Evolutionary conservation across 768 basidiomycete genomes (phyloP), one percentile per base, ranked within the genome.

Genomic region (Thelephora ganbajun): DNA sequence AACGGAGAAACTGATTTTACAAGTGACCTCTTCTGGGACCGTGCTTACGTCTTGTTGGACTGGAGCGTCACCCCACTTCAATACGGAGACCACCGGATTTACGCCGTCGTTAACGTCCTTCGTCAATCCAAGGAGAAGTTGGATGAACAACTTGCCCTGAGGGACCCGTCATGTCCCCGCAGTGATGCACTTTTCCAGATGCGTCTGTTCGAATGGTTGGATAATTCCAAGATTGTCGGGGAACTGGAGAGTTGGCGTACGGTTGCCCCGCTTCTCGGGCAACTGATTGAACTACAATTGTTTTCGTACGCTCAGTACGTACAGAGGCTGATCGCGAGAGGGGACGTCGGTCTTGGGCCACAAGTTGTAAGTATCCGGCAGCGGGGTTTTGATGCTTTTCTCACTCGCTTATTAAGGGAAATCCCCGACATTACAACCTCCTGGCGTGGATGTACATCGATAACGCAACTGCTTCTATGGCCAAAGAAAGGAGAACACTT

Each of bases 61-160:
- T 91, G 88, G 87, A 76, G 77, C 54, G 77, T 89, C 22, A 85
- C 86, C 0, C 75, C 79, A 2, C 66, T 84, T 14, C 88, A 90
- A 61, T 88, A 81, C 50, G 87, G 88, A 9, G 80, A 87, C 39
- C 88, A 89, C 54, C 70, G 87, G 33, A 77, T 83, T 1, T 83
- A 80, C 56, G 85, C 78, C 23, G 83, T 80, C 1, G 78, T 75
- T 6, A 80, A 80, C 16, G 68, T 89, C 35, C 74, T 89, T 45
- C 68, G 66, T 2, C 67, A 69, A 30, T 84, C 83, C 72, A 69
- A 77, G 33, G 72, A 75, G 46, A 74, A 70, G 50, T 73, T 74
- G 23, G 72, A 72, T 48, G 76, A 78, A 51, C 74, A 80, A 16
- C 26, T 30, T 30, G 80, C 82, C 6, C 70, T 71, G 47, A 70